A percentile compares a stretch with the other conserved stretches of the same genome.
These are phyloP conservation scores for Colletotrichum gigasporum DNA, from an alignment of 2,329 filamentous ascomycete genomes.

Conservation along the genomic window DNA sequence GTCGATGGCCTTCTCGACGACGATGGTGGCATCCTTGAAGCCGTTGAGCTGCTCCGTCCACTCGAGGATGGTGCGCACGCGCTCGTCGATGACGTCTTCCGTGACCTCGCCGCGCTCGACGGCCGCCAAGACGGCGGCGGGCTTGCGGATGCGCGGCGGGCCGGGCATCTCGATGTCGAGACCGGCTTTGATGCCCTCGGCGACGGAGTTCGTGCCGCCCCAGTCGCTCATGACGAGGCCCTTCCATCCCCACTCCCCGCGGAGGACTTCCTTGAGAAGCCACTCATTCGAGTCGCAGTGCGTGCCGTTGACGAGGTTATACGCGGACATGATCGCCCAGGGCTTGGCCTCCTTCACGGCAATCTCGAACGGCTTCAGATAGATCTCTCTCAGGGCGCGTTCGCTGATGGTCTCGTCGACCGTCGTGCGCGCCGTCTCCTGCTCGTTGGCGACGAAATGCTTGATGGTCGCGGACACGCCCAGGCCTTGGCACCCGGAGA, in stretches of 20 bases:
- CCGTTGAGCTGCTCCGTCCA: slow-evolving; percentile 40
- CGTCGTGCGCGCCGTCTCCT: slow-evolving; percentile 51
- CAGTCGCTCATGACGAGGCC: slow-evolving; percentile 77
- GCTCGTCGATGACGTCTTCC: slow-evolving; percentile 30
- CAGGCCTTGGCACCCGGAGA: slow-evolving; percentile 75
- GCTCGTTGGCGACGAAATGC: slow-evolving; percentile 44
- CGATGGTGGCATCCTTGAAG: slow-evolving; percentile 44
- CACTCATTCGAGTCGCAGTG: slow-evolving; percentile 59
- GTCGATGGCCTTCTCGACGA: slow-evolving; percentile 43
- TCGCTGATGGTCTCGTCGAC: slow-evolving; percentile 37
- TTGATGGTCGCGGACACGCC: slow-evolving; percentile 74
- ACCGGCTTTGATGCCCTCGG: slow-evolving; percentile 76
- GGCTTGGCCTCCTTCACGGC: slow-evolving; percentile 40
- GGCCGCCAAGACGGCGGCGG: slow-evolving; percentile 35
- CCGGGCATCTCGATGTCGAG: slow-evolving; percentile 76
- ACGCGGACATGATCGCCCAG: slow-evolving; percentile 42
- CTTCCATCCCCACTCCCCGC: slow-evolving; percentile 81
- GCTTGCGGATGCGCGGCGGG: slow-evolving; percentile 35
- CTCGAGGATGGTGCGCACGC: slow-evolving; percentile 44
- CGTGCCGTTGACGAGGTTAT: slow-evolving; percentile 51
- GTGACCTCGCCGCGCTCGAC: slow-evolving; percentile 36
- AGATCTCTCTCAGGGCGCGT: slow-evolving; percentile 41
- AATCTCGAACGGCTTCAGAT: slow-evolving; percentile 41
- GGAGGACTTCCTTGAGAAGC: slow-evolving; percentile 72
- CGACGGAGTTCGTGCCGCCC: slow-evolving; percentile 80